A percentile compares a stretch with the other conserved stretches of the same genome.
Conservation (phyloP, 1,284 basidiomycete genomes). For the Athelia psychrophila region DNA sequence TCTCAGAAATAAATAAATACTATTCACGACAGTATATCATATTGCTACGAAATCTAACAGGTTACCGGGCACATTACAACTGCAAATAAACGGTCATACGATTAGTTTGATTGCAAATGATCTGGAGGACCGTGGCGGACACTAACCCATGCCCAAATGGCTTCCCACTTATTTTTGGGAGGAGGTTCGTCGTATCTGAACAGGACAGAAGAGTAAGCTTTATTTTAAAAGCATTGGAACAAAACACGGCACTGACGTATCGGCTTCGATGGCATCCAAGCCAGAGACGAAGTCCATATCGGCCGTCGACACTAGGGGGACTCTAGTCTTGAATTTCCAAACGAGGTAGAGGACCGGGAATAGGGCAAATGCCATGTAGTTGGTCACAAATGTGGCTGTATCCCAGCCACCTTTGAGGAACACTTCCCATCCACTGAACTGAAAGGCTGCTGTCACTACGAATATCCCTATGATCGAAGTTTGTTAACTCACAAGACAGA, state of each 20-base stretch:
- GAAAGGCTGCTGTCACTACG: conserved; percentile 2
- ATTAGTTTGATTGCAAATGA: not conserved
- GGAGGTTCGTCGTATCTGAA: conserved; percentile 62
- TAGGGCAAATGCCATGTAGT: conserved; percentile 74
- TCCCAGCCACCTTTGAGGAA: conserved; percentile 70
- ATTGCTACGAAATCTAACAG: too few species aligned
- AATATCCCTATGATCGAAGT: not conserved
- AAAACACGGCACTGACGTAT: conserved; percentile 39
- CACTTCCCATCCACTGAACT: conserved; percentile 76
- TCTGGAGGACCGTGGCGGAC: too few species aligned
- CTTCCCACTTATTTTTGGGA: conserved; percentile 65
- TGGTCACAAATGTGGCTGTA: conserved; percentile 66
- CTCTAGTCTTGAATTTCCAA: conserved; percentile 51
- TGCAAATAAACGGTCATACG: too few species aligned
- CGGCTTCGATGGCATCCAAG: conserved; percentile 71
- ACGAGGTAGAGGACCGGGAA: conserved; percentile 76
- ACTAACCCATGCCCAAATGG: conserved; percentile 73
- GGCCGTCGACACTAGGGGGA: conserved; percentile 40
- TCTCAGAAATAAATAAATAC: too few species aligned
- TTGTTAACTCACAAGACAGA: conserved; percentile 59
- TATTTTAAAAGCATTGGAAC: not conserved
- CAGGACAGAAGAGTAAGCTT: conserved; percentile 6
- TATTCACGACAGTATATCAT: too few species aligned
- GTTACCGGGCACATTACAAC: too few species aligned
- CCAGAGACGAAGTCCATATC: conserved; percentile 82